Evolutionary conservation across 371 early-diverging fungal genomes (phyloP).

Genomic region (Mortierella sp.): DNA sequence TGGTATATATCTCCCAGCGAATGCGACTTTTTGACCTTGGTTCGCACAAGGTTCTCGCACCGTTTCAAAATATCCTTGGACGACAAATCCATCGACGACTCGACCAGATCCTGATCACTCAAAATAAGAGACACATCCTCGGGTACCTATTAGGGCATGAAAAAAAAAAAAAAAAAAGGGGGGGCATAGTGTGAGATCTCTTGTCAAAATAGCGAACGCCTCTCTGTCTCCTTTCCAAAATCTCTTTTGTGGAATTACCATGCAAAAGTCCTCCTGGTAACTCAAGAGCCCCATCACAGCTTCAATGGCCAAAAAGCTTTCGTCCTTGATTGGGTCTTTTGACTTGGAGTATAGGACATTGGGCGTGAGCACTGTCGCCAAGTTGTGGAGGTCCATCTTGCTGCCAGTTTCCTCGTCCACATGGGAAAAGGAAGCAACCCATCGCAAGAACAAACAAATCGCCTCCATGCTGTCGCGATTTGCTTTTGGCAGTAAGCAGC

Average conservation of each 20-base stretch:
- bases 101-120: constrained; percentile 64
- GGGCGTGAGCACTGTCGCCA: constrained; percentile 94
- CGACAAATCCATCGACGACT: constrained; percentile 65
- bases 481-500: constrained; percentile 86
- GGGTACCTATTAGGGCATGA: constrained; percentile 61
- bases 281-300: constrained; percentile 77
- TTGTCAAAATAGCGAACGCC: too few relatives aligned
- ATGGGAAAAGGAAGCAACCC: constrained; percentile 78
- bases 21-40: constrained; percentile 57
- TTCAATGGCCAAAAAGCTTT: constrained; percentile 79
- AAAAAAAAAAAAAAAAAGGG: background rate
- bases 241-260: constrained; percentile 57
- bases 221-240: too few relatives aligned
- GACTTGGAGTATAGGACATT: constrained; percentile 88
- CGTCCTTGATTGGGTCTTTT: constrained; percentile 83
- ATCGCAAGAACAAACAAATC: constrained; percentile 83
- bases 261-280: constrained; percentile 81
- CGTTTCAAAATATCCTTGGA: constrained; percentile 73
- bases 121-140: constrained; percentile 73
- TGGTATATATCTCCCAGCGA: constrained; percentile 30
- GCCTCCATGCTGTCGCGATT: constrained; percentile 93
- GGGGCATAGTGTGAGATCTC: background rate
- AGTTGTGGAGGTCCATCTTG: constrained; percentile 89
- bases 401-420: constrained; percentile 78
- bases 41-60: constrained; percentile 66